Base-by-base conservation (phyloP, 2,329 filamentous ascomycete genomes). In the Xylaria sp. region DNA sequence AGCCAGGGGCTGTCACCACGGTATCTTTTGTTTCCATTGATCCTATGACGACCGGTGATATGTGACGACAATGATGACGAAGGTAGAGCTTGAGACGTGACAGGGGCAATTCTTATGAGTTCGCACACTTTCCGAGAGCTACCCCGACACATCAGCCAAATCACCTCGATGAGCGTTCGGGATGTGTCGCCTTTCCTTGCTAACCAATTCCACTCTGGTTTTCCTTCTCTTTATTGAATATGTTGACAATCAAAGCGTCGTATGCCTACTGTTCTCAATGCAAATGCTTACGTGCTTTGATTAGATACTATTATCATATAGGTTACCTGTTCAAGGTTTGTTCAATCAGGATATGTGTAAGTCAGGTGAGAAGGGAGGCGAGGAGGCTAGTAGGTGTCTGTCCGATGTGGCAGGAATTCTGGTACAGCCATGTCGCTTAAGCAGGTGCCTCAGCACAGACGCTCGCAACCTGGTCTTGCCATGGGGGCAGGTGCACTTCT, bases 401-500 rank as follows among this genome's bases (percentile, higher is more conserved):
- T 9, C 4, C 28, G 4, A 31, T 31, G 4, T 9, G 4, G 28
- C 28, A 31, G 4, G 4, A 31, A 4, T 9, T 31, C 4, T 9
- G 9, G 4, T 31, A 31, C 28, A 31, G 28, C 28, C 28, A 31
- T 31, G 28, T 31, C 28, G 28, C 28, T 31, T 31, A 31, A 9
- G 28, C 28, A 31, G 4, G 28, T 31, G 28, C 28, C 28, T 31
- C 28, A 31, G 28, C 28, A 31, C 28, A 31, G 28, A 31, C 28
- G 28, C 31, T 37, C 11, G 19, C n/a, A 37, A 51, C 47, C 31
- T 19, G 47, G n/a, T 37, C 28, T n/a, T n/a, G 11, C 23, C 35
- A 54, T 33, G n/a, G 25, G n/a, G 12, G 51, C 31, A 53, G 46
- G 38, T 56, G 57, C 40, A 15, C 47, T 56, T 52, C 47, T 40